phyloP scores from a whole-genome alignment of 2,329 filamentous ascomycete species.

The Cyphellophora attinorum region DNA sequence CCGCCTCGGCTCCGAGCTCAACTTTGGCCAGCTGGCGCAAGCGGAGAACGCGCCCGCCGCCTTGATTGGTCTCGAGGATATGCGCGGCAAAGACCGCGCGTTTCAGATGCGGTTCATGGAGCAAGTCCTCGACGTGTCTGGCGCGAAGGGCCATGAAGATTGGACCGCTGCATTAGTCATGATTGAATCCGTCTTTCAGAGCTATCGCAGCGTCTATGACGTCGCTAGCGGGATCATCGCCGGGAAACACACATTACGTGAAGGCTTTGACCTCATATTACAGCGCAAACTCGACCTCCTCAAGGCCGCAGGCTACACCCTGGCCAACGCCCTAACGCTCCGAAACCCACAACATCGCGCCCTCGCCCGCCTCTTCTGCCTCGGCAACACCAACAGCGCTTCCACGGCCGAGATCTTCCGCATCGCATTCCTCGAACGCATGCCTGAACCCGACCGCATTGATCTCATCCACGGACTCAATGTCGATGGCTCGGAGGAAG shows the following conservation, averaged over 20 bases:
- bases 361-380: conserved; percentile 26
- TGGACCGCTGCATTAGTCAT: conserved; percentile 20
- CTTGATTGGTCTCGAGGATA: conserved; percentile 18
- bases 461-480: conserved; percentile 23
- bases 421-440: conserved; percentile 16
- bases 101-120: conserved; percentile 27
- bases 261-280: conserved; percentile 25
- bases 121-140: conserved; percentile 28
- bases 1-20: conserved; percentile 25
- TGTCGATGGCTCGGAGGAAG: conserved; percentile 22
- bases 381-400: conserved; percentile 22
- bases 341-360: conserved; percentile 19
- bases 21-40: conserved; percentile 29
- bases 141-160: conserved; percentile 22
- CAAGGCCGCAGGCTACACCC: conserved; percentile 16
- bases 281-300: conserved; percentile 18
- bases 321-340: conserved; percentile 17
- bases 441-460: conserved; percentile 12
- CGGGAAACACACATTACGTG: conserved; percentile 10
- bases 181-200: conserved; percentile 23
- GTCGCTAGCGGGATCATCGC: conserved; percentile 20
- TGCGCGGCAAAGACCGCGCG: conserved; percentile 19
- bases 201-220: conserved; percentile 21
- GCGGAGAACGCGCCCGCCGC: conserved; percentile 25
- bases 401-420: conserved; percentile 21